phyloP scores from a whole-genome alignment of 495 filamentous ascomycete genomes.

The Aspergillus nidulans region DNA sequence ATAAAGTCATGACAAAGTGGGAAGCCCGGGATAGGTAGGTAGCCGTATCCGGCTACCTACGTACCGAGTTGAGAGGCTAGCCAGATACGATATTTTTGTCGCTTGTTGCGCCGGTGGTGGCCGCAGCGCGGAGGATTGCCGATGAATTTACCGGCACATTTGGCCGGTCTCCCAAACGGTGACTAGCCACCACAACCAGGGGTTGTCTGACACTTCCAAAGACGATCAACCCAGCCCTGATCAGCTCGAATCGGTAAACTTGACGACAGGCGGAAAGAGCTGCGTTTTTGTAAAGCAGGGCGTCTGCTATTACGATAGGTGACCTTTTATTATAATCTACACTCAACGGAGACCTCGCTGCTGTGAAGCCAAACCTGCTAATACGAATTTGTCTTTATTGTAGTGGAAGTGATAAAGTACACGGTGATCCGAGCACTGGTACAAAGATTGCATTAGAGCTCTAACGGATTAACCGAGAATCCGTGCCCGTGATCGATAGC shows the following conservation, averaged over 20 bases:
- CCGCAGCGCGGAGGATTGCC: background rate
- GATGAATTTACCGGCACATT: background rate
- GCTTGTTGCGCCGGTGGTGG: background rate
- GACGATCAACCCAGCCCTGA: background rate
- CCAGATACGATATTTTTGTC: background rate
- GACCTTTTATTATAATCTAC: background rate
- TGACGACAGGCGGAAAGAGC: background rate
- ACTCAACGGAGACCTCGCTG: background rate
- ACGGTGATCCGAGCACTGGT: too few species aligned
- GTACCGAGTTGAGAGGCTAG: background rate
- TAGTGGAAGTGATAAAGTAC: too few species aligned
- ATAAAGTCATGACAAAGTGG: slow-evolving; percentile 60
- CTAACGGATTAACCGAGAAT: background rate
- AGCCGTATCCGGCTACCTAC: background rate
- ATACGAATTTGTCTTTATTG: too few species aligned
- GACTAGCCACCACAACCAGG: background rate
- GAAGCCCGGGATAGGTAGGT: slow-evolving; percentile 12
- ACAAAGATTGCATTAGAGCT: too few species aligned
- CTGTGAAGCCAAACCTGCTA: background rate
- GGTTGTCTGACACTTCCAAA: background rate
- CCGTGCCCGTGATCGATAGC: background rate
- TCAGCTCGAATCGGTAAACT: background rate
- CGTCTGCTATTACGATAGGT: background rate
- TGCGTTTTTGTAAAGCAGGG: background rate
- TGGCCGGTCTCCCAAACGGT: too few species aligned